A percentile compares a stretch with the other conserved stretches of the same genome.
phyloP scores from a whole-genome alignment of 257 asterid genomes.

The Anisodus acutangulus region DNA sequence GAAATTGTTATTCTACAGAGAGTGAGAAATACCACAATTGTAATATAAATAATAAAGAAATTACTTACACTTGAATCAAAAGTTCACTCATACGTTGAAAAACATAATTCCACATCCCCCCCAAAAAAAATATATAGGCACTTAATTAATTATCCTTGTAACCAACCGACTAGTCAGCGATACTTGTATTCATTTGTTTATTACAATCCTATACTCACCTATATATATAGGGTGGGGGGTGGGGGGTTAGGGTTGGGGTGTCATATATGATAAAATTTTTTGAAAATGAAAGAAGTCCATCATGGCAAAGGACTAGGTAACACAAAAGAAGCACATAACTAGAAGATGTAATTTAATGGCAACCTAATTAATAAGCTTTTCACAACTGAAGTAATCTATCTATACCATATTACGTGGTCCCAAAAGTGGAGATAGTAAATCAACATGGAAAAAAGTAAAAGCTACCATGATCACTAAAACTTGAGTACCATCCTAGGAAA shows the following conservation, averaged over 20 bases:
- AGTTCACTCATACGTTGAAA: too few relatives aligned
- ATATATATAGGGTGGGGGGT: neutral
- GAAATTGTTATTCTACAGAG: too few relatives aligned
- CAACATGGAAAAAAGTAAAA: neutral
- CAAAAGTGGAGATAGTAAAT: neutral
- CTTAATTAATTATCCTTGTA: too few relatives aligned
- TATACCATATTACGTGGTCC: neutral
- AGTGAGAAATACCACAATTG: too few relatives aligned
- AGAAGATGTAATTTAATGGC: neutral
- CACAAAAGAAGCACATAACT: neutral
- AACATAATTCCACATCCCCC: too few relatives aligned
- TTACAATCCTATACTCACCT: neutral
- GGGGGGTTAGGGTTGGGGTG: too few relatives aligned
- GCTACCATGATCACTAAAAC: neutral
- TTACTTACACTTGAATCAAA: too few relatives aligned
- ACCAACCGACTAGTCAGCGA: neutral
- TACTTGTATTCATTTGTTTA: too few relatives aligned
- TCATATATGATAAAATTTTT: neutral
- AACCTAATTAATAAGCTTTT: neutral
- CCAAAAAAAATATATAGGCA: too few relatives aligned
- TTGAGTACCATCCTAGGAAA: neutral
- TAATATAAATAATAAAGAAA: too few relatives aligned
- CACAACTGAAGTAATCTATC: constrained; percentile 9
- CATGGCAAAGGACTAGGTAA: neutral
- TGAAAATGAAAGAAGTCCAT: neutral